Evolutionary conservation across 345 rosid genomes (phyloP), one percentile per base, ranked within the genome.

Genomic region (Geranium brycei): DNA sequence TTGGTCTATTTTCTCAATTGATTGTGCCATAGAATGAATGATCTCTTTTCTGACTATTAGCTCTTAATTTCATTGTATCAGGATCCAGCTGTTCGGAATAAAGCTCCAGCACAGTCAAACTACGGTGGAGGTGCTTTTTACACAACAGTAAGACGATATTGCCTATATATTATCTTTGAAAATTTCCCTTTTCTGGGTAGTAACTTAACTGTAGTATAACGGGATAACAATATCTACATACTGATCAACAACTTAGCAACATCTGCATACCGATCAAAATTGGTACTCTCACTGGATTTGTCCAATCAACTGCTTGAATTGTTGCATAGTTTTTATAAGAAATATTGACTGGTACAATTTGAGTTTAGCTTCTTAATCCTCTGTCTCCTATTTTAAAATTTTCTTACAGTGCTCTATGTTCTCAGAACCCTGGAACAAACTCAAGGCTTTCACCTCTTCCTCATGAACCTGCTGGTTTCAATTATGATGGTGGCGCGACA

Each of bases 381-480:
- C 6, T 38, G 6, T 51, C 7, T 61, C 17, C 30, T 62, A 23
- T 23, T 23, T 17, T 59, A 62, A 55, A 18, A 14, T 47, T 61
- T 35, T n/a, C 19, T 56, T 62, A 14, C 17, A 3, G 41, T 40
- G 31, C 35, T 69, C 31, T 32, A 58, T 61, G 57, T 67, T 72
- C 80, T 12, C 68, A 93, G 99, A 86, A 77, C 75, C 60, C 62
- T 31, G 76, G 73, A 72, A 64, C 87, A 35, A 81, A 85, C 72
- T 85, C 99, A 5, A 88, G 89, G 83, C 96, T 95, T 68, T 84
- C 99, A 5, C 99, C 99, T 35, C 93, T 95, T 70, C 97, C 99
- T 72, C 95, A 83, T 7, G 97, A 95, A 72, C 97, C 96, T 30
- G 88, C 80, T 68, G 99, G 81, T 68, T 87, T 83, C 58, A 8